Conservation (phyloP, 2,329 filamentous ascomycete species). For the Aspergillus sp. region DNA sequence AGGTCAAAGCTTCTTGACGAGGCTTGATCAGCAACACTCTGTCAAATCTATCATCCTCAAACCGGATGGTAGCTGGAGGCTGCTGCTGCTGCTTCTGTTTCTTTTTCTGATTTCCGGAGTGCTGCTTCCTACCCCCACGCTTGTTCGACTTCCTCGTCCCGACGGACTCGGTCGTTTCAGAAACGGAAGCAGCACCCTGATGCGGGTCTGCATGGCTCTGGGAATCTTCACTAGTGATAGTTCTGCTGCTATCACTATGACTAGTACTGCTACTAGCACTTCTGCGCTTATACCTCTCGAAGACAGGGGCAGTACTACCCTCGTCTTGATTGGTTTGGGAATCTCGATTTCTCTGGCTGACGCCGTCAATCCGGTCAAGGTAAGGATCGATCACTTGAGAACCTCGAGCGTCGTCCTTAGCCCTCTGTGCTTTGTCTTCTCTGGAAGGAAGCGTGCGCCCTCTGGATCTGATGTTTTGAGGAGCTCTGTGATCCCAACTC, state of each 20-base stretch:
- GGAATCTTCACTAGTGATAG: background rate
- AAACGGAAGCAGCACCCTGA: background rate
- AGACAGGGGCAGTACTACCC: background rate
- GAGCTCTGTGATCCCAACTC: background rate
- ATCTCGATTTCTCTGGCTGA: background rate
- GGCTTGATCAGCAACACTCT: background rate
- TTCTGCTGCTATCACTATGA: background rate
- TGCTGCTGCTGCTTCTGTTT: background rate
- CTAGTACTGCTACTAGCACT: background rate
- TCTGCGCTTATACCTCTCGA: background rate
- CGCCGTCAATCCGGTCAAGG: background rate
- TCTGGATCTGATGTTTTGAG: background rate
- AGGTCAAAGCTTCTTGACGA: background rate
- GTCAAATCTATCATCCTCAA: background rate
- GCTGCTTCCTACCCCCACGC: background rate
- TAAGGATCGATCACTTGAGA: background rate
- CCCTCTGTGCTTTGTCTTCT: background rate
- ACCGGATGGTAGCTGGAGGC: background rate
- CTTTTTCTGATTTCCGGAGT: background rate
- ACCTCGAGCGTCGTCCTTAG: background rate
- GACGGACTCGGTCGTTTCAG: background rate
- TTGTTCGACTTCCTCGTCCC: background rate
- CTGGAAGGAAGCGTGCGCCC: background rate
- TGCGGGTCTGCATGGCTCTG: background rate
- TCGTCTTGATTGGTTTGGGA: background rate